phyloP scores from a whole-genome alignment of 495 filamentous ascomycete species.

The Astrocystis sublimbata region DNA sequence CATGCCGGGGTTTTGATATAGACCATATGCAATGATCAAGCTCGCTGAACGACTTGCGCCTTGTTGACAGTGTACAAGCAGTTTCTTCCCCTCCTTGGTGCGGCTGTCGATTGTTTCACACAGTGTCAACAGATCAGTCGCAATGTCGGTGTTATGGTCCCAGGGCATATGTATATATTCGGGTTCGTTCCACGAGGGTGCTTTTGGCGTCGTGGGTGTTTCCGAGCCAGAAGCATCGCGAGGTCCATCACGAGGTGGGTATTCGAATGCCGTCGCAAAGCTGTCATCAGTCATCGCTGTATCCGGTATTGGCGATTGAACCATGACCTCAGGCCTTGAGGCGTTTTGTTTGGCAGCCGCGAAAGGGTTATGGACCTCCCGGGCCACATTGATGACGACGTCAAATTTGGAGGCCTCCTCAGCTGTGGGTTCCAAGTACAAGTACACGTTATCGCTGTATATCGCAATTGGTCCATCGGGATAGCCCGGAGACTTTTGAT shows the following conservation, averaged over 20 bases:
- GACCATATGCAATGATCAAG: conserved; percentile 91
- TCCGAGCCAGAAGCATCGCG: conserved; percentile 34
- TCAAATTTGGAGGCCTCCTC: conserved; percentile 87
- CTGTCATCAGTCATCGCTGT: conserved; percentile 70
- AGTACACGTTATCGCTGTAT: conserved; percentile 86
- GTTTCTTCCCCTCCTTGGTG: conserved; percentile 75
- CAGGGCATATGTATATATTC: conserved; percentile 96
- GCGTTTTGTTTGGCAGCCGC: conserved; percentile 38
- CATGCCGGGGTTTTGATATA: conserved; percentile 84
- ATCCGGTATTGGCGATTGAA: conserved; percentile 55
- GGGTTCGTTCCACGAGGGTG: conserved; percentile 57
- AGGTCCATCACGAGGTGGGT: conserved; percentile 38
- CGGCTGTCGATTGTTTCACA: conserved; percentile 84
- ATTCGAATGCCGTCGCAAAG: conserved; percentile 73
- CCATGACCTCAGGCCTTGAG: conserved; percentile 38
- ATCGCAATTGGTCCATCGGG: conserved; percentile 90
- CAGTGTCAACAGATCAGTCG: conserved; percentile 78
- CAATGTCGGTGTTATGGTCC: conserved; percentile 97
- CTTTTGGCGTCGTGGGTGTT: conserved; percentile 61
- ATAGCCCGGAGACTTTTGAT: conserved; percentile 87
- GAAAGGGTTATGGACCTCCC: conserved; percentile 92
- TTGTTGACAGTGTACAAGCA: conserved; percentile 93
- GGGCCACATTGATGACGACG: conserved; percentile 91
- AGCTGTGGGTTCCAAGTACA: conserved; percentile 86
- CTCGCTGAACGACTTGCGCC: conserved; percentile 97